Evolutionary conservation across 129 eudicot genomes (phyloP).

Genomic region (Tagetes patula): DNA sequence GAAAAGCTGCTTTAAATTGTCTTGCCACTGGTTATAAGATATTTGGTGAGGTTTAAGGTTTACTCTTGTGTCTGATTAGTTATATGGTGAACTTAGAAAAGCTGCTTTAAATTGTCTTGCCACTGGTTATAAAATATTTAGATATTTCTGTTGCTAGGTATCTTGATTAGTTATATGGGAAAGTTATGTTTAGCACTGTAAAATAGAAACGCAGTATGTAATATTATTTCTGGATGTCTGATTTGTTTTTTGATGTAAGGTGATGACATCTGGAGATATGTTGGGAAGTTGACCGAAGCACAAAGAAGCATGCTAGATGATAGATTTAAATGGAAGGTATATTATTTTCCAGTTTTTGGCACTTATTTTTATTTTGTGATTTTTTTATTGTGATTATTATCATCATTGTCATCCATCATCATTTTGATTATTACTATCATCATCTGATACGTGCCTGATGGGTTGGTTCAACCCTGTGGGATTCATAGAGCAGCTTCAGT

Average conservation of each 20-base stretch:
- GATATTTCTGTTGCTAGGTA: conserved; percentile 12
- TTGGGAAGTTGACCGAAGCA: conserved; percentile 92
- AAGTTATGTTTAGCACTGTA: neutral
- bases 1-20: conserved; percentile 90
- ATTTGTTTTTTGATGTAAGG: conserved; percentile 39
- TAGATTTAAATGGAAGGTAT: conserved; percentile 89
- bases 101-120: conserved; percentile 90
- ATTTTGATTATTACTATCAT: neutral
- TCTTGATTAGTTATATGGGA: neutral
- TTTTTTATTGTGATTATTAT: neutral
- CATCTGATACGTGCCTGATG: no score
- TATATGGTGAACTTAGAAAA: conserved; percentile 83
- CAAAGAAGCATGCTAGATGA: conserved; percentile 98
- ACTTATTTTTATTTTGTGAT: neutral
- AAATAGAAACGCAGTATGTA: no score
- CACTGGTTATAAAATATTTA: conserved; percentile 85
- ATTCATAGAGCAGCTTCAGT: no score
- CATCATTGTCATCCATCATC: neutral
- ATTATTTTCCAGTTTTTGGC: neutral
- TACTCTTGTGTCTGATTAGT: neutral
- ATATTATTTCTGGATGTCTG: conserved; percentile 9
- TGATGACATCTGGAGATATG: conserved; percentile 95
- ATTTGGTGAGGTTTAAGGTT: conserved; percentile 57
- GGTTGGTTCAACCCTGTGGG: no score
- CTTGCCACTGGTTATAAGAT: conserved; percentile 91